phyloP scores from a whole-genome alignment of 2,329 filamentous ascomycete genomes.

The Neocucurbitaria cava region DNA sequence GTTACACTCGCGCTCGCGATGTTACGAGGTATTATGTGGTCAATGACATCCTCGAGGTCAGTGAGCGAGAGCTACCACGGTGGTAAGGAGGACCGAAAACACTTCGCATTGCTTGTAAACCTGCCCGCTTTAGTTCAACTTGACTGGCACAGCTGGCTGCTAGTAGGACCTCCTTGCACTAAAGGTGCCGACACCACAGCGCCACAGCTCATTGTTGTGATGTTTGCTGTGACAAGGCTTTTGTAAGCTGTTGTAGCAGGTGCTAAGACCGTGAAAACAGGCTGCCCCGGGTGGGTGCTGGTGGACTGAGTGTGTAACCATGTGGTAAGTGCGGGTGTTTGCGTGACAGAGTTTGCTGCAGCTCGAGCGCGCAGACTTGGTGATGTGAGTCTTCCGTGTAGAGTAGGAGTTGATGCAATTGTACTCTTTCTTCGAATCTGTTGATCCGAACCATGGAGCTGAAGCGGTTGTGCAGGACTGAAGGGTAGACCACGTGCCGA shows the following conservation, averaged over 20 bases:
- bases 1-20: background rate
- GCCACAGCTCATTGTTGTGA: too few relatives aligned
- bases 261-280: too few relatives aligned
- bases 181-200: too few relatives aligned
- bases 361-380: background rate
- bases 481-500: background rate
- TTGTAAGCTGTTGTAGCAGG: too few relatives aligned
- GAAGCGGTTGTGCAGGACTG: background rate
- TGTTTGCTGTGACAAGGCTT: too few relatives aligned
- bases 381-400: background rate
- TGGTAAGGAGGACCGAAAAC: background rate
- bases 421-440: background rate
- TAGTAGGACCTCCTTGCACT: background rate
- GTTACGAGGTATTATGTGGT: background rate
- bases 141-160: background rate
- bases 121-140: background rate
- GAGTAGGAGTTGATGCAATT: background rate
- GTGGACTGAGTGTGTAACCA: too few relatives aligned
- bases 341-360: background rate
- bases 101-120: background rate
- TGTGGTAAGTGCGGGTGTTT: too few relatives aligned
- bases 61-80: background rate
- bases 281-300: too few relatives aligned
- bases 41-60: background rate
- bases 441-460: background rate